Percentiles rank a stretch among this genome's conserved stretches.
Conservation (phyloP, 768 basidiomycete genomes). For the Mycena indigotica region DNA sequence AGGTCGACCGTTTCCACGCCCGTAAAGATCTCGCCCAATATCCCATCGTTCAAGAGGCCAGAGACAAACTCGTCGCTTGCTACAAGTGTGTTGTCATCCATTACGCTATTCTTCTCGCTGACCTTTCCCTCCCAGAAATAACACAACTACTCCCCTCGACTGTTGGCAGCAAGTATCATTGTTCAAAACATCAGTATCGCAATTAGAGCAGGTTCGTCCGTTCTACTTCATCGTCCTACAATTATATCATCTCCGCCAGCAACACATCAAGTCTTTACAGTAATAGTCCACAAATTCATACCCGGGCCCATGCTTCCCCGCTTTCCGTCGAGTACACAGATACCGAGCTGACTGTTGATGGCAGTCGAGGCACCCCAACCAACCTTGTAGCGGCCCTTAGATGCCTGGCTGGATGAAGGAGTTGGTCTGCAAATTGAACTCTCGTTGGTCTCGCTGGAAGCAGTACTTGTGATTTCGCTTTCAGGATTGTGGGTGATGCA, state of each 20-base stretch:
- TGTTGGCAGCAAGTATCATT: conserved; percentile 73
- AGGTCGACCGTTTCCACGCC: conserved; percentile 70
- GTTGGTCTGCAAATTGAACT: conserved; percentile 42
- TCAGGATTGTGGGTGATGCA: not conserved
- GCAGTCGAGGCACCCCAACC: conserved; percentile 22
- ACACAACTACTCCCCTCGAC: conserved; percentile 57
- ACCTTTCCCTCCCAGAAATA: conserved; percentile 38
- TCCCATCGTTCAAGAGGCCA: conserved; percentile 56
- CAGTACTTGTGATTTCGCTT: conserved; percentile 8
- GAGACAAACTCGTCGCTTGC: conserved; percentile 69
- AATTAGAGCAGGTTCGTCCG: conserved; percentile 64
- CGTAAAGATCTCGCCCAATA: conserved; percentile 56
- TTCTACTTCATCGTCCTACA: not conserved
- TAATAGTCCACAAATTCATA: conserved; percentile 24
- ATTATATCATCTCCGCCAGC: conserved; percentile 38
- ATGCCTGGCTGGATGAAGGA: conserved; percentile 8
- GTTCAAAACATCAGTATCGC: conserved; percentile 70
- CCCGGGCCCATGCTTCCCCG: conserved; percentile 33
- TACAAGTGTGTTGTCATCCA: conserved; percentile 59
- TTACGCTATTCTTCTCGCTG: conserved; percentile 1
- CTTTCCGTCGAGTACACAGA: conserved; percentile 42
- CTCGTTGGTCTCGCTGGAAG: conserved; percentile 34
- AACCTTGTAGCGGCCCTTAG: conserved; percentile 6
- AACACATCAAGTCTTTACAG: conserved; percentile 63
- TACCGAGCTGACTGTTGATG: conserved; percentile 34